Evolutionary conservation across 192 early-diverging fungal species (phyloP).

Genomic region (Phycomyces blakesleeanus): DNA sequence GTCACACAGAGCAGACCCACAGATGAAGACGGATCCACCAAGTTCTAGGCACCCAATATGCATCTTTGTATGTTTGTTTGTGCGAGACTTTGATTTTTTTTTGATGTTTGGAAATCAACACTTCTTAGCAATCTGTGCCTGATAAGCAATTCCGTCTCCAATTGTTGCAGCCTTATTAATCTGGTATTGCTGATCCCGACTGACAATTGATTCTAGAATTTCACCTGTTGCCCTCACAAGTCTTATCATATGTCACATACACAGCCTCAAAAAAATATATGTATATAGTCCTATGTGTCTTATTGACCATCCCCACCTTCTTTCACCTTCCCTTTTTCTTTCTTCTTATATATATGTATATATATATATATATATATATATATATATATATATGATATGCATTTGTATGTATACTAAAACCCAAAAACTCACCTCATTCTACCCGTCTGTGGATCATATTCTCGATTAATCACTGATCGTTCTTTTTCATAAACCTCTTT

Average conservation of each 20-base stretch:
- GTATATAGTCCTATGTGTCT: too few relatives aligned
- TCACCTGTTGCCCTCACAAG: constrained; percentile 49
- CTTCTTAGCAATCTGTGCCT: constrained; percentile 1
- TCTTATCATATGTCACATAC: constrained; percentile 19
- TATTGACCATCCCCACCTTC: too few relatives aligned
- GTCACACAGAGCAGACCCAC: too few relatives aligned
- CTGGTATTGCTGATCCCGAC: constrained; percentile 40
- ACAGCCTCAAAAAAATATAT: too few relatives aligned
- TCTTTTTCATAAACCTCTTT: constrained; percentile 44
- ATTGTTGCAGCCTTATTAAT: constrained; percentile 47
- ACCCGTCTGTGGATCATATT: constrained; percentile 47
- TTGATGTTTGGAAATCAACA: not conserved
- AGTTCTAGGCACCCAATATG: too few relatives aligned
- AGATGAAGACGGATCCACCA: too few relatives aligned
- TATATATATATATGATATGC: too few relatives aligned
- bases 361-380: too few relatives aligned
- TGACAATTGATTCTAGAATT: constrained; percentile 48
- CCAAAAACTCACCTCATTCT: constrained; percentile 40
- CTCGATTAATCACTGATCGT: constrained; percentile 34
- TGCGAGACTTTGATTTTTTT: not conserved
- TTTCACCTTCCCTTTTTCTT: not conserved
- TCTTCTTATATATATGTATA: not conserved
- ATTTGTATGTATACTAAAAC: not conserved
- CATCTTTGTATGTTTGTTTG: too few relatives aligned
- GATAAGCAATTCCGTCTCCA: constrained; percentile 37